phyloP scores from a whole-genome alignment of 805 yeast genomes.

The Starmerella davenportii region DNA sequence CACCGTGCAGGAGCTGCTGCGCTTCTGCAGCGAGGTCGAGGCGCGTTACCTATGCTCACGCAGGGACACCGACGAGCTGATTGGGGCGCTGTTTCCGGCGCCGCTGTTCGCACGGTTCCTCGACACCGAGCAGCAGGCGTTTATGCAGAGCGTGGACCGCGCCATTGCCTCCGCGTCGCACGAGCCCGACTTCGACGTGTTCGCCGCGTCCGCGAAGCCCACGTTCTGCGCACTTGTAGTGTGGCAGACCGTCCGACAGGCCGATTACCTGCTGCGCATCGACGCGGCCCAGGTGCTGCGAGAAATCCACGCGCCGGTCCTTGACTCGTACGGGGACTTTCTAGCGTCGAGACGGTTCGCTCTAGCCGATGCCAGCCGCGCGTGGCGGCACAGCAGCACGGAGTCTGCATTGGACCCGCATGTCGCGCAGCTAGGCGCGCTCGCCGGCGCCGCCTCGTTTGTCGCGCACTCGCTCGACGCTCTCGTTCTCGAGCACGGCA shows the following conservation, averaged over 20 bases:
- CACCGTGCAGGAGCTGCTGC: slow-evolving; percentile 7
- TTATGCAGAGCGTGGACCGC: not conserved
- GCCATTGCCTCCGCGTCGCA: slow-evolving; percentile 1
- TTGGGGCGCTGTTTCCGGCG: not conserved
- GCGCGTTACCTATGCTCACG: slow-evolving; percentile 1
- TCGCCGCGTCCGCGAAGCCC: slow-evolving; percentile 30
- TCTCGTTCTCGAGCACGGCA: slow-evolving; percentile 24
- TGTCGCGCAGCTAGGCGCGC: no score
- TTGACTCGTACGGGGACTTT: slow-evolving; percentile 34
- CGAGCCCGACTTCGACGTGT: slow-evolving; percentile 37
- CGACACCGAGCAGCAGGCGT: not conserved
- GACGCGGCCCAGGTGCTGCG: slow-evolving; percentile 25
- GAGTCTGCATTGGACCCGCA: no score
- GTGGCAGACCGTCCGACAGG: slow-evolving; percentile 29
- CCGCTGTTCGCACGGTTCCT: not conserved
- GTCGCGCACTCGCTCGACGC: slow-evolving; percentile 26
- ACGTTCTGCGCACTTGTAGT: slow-evolving; percentile 45
- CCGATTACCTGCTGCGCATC: slow-evolving; percentile 32
- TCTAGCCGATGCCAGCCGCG: no score
- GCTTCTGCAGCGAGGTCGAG: slow-evolving; percentile 3
- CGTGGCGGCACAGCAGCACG: no score
- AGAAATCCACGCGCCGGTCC: slow-evolving; percentile 38
- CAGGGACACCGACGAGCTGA: not conserved
- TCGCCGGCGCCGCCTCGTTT: not conserved
- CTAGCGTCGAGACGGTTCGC: no score